These are phyloP conservation scores for Paragyromitra xinjiangensis DNA, from an alignment of 495 filamentous ascomycete genomes.

Conservation along the genomic window DNA sequence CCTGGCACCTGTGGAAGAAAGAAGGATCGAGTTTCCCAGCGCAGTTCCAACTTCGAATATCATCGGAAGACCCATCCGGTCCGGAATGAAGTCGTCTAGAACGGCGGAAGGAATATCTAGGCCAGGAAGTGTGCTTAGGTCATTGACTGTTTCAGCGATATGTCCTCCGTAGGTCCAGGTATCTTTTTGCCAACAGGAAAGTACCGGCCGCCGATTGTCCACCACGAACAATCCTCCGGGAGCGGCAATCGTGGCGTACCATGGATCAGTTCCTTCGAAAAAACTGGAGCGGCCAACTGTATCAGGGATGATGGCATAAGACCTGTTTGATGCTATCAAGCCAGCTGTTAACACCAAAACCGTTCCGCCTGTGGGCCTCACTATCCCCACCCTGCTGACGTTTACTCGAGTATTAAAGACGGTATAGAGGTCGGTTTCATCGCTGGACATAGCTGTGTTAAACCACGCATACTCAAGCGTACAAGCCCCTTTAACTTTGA, in stretches of 20 bases:
- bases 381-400: neutral
- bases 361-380: neutral
- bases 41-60: neutral
- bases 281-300: neutral
- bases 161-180: conserved; percentile 5
- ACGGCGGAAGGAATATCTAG: neutral
- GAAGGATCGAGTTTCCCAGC: conserved; percentile 1
- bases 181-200: conserved; percentile 27
- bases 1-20: neutral
- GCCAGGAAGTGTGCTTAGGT: neutral
- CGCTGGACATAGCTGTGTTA: neutral
- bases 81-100: neutral
- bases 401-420: neutral
- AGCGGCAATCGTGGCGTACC: no score
- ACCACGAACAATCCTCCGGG: no score
- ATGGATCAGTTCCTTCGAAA: conserved; percentile 5
- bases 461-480: neutral
- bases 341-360: rapidly evolving
- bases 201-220: neutral
- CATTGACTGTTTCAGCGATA: neutral
- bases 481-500: neutral
- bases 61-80: conserved; percentile 1
- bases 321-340: neutral
- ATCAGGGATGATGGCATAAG: conserved; percentile 18
- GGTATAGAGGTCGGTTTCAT: no score